phyloP scores from a whole-genome alignment of 345 rosid genomes.

The Brassica cretica region DNA sequence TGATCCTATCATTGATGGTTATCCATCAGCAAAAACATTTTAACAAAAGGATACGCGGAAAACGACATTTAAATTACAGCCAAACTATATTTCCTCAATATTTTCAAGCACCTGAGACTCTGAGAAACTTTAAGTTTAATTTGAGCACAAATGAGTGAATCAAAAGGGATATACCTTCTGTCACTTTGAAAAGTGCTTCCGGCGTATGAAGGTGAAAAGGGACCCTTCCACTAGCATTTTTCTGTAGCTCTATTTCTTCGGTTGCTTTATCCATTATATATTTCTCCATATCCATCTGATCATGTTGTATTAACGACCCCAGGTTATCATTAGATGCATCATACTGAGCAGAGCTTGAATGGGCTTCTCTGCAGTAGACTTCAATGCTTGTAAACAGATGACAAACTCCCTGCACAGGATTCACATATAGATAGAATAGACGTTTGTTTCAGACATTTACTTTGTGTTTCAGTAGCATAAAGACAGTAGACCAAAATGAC shows the following conservation, averaged over 20 bases:
- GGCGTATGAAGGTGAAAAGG: conserved; percentile 90
- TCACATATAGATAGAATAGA: conserved; percentile 25
- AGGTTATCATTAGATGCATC: conserved; percentile 56
- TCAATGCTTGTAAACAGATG: conserved; percentile 80
- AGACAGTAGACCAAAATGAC: conserved; percentile 1
- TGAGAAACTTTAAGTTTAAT: conserved; percentile 4
- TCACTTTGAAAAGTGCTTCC: conserved; percentile 55
- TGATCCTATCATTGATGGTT: conserved; percentile 15
- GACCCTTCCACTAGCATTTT: conserved; percentile 55
- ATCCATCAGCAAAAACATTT: conserved; percentile 14
- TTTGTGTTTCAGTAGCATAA: conserved; percentile 14
- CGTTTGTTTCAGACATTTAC: background rate
- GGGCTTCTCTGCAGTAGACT: conserved; percentile 68
- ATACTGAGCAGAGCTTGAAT: conserved; percentile 54
- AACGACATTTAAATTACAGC: conserved; percentile 2
- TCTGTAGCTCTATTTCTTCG: conserved; percentile 72
- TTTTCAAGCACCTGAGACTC: conserved; percentile 14
- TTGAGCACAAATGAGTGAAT: conserved; percentile 1
- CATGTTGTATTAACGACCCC: conserved; percentile 60
- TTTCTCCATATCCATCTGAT: conserved; percentile 89
- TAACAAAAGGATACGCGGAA: conserved; percentile 1
- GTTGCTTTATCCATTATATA: conserved; percentile 64
- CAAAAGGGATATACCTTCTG: conserved; percentile 67
- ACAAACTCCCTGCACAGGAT: conserved; percentile 71
- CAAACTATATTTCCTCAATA: background rate